phyloP scores from a whole-genome alignment of 108 stramenopile species.

The Cafeteria roenbergensis region DNA sequence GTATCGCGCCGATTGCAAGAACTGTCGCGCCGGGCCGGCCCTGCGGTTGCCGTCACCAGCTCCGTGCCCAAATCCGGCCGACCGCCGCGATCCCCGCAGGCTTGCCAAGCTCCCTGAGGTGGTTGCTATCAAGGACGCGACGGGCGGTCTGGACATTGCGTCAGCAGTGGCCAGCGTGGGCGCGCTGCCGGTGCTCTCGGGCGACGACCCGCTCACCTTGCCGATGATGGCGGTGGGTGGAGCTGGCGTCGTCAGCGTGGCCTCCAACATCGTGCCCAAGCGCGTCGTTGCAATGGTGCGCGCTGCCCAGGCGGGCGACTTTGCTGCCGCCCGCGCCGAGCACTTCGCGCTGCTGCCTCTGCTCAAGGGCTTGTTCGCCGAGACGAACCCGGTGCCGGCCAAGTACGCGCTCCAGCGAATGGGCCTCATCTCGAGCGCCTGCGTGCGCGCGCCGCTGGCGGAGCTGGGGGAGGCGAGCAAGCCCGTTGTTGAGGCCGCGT shows the following conservation, averaged over 20 bases:
- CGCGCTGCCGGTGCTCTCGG: conserved; percentile 5
- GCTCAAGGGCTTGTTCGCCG: conserved; percentile 15
- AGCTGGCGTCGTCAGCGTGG: conserved; percentile 9
- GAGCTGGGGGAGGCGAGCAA: not conserved
- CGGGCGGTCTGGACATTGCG: conserved; percentile 31
- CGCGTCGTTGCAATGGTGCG: conserved; percentile 11
- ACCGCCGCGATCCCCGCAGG: too few species aligned
- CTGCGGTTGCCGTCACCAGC: too few species aligned
- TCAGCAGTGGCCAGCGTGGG: not conserved
- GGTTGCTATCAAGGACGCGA: conserved; percentile 72
- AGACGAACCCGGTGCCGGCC: conserved; percentile 21
- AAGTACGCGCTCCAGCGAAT: conserved; percentile 13
- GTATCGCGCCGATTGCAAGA: too few species aligned
- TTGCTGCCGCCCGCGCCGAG: conserved; percentile 1
- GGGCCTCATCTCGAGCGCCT: conserved; percentile 1
- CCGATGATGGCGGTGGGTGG: conserved; percentile 16
- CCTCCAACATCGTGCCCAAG: conserved; percentile 10
- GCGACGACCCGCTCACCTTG: conserved; percentile 14
- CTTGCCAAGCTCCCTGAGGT: conserved; percentile 51
- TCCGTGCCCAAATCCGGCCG: too few species aligned
- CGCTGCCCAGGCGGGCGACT: conserved; percentile 14
- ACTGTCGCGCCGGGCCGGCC: too few species aligned
- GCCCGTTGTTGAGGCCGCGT: not conserved
- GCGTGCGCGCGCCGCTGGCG: conserved; percentile 11
- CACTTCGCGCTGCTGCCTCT: conserved; percentile 11